Conservation (phyloP, 345 rosid species). For the Eucalyptus cloeziana region DNA sequence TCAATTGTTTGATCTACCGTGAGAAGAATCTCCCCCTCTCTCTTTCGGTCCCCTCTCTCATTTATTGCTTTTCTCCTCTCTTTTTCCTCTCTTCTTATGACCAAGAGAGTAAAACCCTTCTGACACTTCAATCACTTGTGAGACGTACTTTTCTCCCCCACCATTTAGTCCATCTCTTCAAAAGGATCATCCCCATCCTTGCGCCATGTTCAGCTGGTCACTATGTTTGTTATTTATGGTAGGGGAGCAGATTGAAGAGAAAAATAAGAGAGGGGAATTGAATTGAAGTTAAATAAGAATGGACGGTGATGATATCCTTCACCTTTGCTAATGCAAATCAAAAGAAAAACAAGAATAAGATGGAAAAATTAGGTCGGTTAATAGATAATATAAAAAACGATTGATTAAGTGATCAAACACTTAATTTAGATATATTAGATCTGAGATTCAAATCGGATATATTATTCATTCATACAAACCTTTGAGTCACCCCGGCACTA, state of each 20-base stretch:
- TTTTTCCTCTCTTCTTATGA: background rate
- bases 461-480: background rate
- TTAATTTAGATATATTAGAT: background rate
- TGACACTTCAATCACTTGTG: background rate
- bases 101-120: background rate
- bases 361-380: background rate
- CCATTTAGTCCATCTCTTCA: background rate
- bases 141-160: background rate
- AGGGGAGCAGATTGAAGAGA: background rate
- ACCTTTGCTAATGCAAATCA: background rate
- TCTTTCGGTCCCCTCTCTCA: background rate
- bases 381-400: background rate
- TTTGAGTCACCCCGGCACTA: background rate
- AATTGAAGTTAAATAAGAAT: background rate
- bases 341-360: background rate
- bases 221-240: background rate
- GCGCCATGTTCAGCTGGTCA: background rate
- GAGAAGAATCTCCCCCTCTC: background rate
- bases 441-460: background rate
- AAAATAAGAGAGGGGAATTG: background rate
- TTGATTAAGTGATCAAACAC: background rate
- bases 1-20: background rate
- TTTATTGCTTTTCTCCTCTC: background rate
- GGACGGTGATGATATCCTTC: background rate
- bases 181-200: background rate